Conservation (phyloP, 1,139 yeast genomes). For the Diutina pseudorugosa region DNA sequence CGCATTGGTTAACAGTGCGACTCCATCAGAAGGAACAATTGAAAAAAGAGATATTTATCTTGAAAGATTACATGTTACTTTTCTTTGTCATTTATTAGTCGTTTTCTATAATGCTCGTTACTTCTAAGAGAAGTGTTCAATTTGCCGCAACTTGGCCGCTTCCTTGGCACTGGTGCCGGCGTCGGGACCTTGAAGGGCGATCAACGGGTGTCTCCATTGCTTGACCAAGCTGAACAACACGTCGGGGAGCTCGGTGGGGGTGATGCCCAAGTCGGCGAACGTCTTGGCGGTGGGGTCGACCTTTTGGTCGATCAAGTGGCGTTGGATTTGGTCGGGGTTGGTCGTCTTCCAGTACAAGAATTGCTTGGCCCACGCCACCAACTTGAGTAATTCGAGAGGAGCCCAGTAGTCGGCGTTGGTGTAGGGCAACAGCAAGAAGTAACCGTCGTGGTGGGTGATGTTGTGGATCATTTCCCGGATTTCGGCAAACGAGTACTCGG, state of each 20-base stretch:
- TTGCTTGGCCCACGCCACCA: conserved; percentile 35
- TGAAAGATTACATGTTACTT: no score
- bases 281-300: conserved; percentile 52
- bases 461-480: conserved; percentile 61
- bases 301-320: conserved; percentile 59
- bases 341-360: conserved; percentile 57
- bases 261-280: conserved; percentile 62
- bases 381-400: conserved; percentile 32
- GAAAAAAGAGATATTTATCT: no score
- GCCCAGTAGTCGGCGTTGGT: conserved; percentile 39
- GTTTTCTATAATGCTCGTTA: conserved; percentile 2
- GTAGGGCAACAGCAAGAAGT: conserved; percentile 41
- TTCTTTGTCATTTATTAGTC: background rate
- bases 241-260: conserved; percentile 56
- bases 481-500: conserved; percentile 53
- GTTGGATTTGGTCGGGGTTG: conserved; percentile 66
- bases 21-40: no score
- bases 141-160: conserved; percentile 1
- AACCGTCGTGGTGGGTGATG: conserved; percentile 46
- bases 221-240: conserved; percentile 54
- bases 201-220: conserved; percentile 36
- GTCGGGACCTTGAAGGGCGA: conserved; percentile 2
- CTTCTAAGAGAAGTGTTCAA: background rate
- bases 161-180: background rate
- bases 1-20: background rate